Evolutionary conservation across 306 rosid genomes (phyloP), one percentile per base, ranked within the genome.

Genomic region (Betula pendula): DNA sequence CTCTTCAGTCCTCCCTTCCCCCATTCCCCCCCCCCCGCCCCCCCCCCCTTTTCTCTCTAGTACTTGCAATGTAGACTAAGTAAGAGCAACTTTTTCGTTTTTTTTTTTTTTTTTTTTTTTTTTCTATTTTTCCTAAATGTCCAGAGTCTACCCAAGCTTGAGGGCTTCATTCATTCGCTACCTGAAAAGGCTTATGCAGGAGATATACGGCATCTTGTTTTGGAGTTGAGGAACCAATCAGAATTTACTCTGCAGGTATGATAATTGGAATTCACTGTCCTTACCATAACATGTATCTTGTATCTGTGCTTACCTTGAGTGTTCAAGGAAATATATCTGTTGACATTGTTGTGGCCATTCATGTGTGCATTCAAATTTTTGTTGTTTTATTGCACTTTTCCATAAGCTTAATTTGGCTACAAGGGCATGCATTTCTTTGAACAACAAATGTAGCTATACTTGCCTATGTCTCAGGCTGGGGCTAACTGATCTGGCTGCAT

Each of bases 91-190:
- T 59, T 71, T 79, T 74, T 65, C 17, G 9, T 66, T 35, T 10
- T 51, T 25, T 55, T 59, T 59, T 1, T 71, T n/a, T 74, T 40
- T n/a, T 69, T 74, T 14, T 12, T 66, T 35, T 10, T 51, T 25
- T 55, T 59, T 59, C 2, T 71, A 25, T 74, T 40, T 40, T 69
- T 74, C 7, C 3, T 60, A 13, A 68, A 85, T 81, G 74, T 73
- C 77, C 93, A 95, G 99, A 90, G 89, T 79, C 81, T 92, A 80
- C 99, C 99, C 70, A 95, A 88, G 84, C 86, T 95, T 47, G 93
- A 88, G 82, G 99, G 97, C 75, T 81, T 76, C 50, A 79, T 96
- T 81, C 83, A 75, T 65, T 75, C 90, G 49, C 84, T 92, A 74
- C 97, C 99, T 63, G 82, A 70, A 83, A 86, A 87, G 70, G 89